Evolutionary conservation across 371 early-diverging fungal species (phyloP).

Genomic region (Lichtheimia hyalospora): DNA sequence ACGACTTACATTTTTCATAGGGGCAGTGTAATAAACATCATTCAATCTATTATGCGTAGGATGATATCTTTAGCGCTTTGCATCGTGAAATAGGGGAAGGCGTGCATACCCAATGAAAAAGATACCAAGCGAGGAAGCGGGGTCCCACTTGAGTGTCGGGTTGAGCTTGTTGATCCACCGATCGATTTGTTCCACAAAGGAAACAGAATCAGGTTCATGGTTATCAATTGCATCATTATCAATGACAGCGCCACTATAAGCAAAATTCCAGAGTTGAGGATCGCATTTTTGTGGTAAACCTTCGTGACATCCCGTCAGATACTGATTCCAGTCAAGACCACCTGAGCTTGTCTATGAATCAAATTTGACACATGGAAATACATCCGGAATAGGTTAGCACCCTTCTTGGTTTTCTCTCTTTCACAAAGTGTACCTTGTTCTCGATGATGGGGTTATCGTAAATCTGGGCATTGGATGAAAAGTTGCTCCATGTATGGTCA

Average conservation of each 20-base stretch:
- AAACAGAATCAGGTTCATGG: not conserved
- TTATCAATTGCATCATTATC: constrained; percentile 7
- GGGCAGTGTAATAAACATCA: no score
- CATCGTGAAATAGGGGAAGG: not conserved
- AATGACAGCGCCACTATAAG: constrained; percentile 1
- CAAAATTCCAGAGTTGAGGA: constrained; percentile 2
- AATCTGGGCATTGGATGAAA: no score
- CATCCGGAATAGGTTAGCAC: no score
- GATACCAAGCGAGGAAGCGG: not conserved
- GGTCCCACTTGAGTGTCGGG: not conserved
- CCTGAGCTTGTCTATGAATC: not conserved
- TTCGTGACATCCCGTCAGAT: constrained; percentile 2
- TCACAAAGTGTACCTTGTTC: no score
- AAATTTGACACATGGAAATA: no score
- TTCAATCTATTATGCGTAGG: no score
- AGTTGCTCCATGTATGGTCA: no score
- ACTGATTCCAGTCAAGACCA: constrained; percentile 6
- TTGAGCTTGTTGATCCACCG: not conserved
- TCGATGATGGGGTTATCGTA: no score
- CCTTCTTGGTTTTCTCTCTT: no score
- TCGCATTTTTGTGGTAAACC: not conserved
- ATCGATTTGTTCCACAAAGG: constrained; percentile 1
- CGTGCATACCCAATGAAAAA: not conserved
- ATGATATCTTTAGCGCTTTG: no score
- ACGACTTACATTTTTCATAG: no score